Evolutionary conservation across 169 alveolate genomes (phyloP), one percentile per base, ranked within the genome.

Genomic region (Sarcocystis neurona): DNA sequence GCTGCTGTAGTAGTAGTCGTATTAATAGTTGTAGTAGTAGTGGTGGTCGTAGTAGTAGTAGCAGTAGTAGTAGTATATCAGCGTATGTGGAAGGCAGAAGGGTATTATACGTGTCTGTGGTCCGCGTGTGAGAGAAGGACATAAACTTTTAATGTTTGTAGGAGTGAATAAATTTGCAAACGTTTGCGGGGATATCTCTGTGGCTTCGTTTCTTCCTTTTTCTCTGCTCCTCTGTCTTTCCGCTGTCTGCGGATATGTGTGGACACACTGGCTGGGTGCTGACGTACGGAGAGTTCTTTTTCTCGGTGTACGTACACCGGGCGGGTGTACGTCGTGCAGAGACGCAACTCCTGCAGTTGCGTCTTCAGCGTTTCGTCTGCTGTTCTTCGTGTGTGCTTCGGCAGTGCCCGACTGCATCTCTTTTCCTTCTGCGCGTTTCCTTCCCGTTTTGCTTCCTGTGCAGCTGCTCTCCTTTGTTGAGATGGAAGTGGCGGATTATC

Each of bases 401-500:
- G 60, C 60, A 10, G n/a, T 50, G 60, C 60, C 60, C 18, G 60
- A 50, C n/a, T 50, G 8, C 18, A 8, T 10, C 70, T 4, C 2
- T 58, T 32, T 32, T 10, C n/a, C 70, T 12, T 58, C 70, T 10
- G 4, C 3, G 18, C 23, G n/a, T 12, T 58, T 12, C 70, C 23
- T 58, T 58, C 23, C 70, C 2, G 30, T 10, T 5, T 58, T 58
- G 18, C 70, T 10, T 32, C 18, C 5, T 50, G n/a, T 50, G 2
- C 75, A 63, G 75, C 75, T 63, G 39, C 75, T 63, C 37, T 63
- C 75, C 43, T 63, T 63, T 43, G 75, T 63, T 37, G 75, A 63
- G 41, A 63, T 63, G 75, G 75, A 63, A 63, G 44, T 63, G 4
- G 75, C 75, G 39, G 94, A 94, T 80, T 94, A 95, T 87, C 95